A percentile compares a stretch with the other conserved stretches of the same genome.
Conservation (phyloP, 345 rosid species). For the Eucalyptus tenuipes region DNA sequence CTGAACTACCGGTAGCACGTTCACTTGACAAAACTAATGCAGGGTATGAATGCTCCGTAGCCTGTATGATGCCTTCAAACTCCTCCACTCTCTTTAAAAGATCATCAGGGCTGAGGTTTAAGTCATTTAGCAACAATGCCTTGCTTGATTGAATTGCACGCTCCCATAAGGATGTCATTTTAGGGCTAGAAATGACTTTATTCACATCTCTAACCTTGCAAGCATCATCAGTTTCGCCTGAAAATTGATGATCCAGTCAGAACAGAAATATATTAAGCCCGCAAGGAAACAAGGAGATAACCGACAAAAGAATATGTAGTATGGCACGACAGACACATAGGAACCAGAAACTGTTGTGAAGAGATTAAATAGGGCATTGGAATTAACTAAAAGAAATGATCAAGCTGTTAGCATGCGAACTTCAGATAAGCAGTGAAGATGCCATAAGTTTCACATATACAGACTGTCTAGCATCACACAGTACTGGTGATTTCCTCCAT, state of each 20-base stretch:
- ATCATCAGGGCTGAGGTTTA: conserved; percentile 47
- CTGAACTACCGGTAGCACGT: not conserved
- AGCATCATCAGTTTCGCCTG: conserved; percentile 6
- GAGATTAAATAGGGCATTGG: not conserved
- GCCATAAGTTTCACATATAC: not conserved
- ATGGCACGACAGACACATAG: not conserved
- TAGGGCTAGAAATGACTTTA: conserved; percentile 47
- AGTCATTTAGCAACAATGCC: conserved; percentile 50
- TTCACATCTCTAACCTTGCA: not conserved
- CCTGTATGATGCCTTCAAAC: conserved; percentile 50
- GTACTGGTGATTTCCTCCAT: not conserved
- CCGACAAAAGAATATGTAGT: not conserved
- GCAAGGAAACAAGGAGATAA: not conserved
- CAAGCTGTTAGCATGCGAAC: not conserved
- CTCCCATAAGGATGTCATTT: conserved; percentile 73
- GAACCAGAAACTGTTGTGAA: not conserved
- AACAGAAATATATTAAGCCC: not conserved
- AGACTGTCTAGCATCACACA: not conserved
- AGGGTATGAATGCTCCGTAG: conserved; percentile 62
- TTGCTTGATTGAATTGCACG: conserved; percentile 56
- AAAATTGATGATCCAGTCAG: not conserved
- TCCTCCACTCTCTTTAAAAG: conserved; percentile 68
- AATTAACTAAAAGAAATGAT: not conserved
- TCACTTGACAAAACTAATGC: conserved; percentile 40
- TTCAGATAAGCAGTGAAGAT: not conserved